Evolutionary conservation across 768 basidiomycete genomes (phyloP), one percentile per base, ranked within the genome.

Genomic region (Lyophyllum atratum): DNA sequence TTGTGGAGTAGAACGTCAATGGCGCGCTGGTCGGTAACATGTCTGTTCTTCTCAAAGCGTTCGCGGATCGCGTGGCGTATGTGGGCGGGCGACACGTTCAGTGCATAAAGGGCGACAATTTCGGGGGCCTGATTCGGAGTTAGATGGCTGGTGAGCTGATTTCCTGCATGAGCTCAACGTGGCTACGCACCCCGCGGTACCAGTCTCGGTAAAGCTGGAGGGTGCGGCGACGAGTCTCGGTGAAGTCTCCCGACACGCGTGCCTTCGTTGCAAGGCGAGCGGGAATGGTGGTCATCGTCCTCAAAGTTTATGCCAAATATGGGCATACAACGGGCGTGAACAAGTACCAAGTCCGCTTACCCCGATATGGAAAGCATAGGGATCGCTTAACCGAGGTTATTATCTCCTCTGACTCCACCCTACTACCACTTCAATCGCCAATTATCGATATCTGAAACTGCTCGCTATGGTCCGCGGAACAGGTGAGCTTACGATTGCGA

Each of bases 1-100:
- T 98, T 98, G 68, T 89, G 81, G 39, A 97, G 68, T 64, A 98
- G 79, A 44, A 96, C 76, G 70, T 99, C 94, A 69, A 98, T 85
- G 22, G 90, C 85, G 54, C 86, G 84, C 25, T 83, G 74, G 75
- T 98, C 93, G 44, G 87, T 85, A 37, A 97, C 85, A 65, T 90
- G 78, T 52, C 88, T 83, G 78, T 96, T 90, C 60, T 81, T 79
- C 72, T 98, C 96, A 63, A 96, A 98, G 56, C 86, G 84, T 64
- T 87, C 84, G 62, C 97, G 86, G 60, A 98, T 86, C 62, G 86
- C 83, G 55, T 90, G 84, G 12, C 97, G 86, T 61, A 98, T 76
- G 52, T 85, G 82, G 19, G 86, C 79, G 2, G 92, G 86, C 0
- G 94, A 87, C 46, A 90, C 78, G 73, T 86, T 88, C 52, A 98